Conservation (phyloP, 371 early-diverging fungal genomes). For the Umbelopsis sp. region DNA sequence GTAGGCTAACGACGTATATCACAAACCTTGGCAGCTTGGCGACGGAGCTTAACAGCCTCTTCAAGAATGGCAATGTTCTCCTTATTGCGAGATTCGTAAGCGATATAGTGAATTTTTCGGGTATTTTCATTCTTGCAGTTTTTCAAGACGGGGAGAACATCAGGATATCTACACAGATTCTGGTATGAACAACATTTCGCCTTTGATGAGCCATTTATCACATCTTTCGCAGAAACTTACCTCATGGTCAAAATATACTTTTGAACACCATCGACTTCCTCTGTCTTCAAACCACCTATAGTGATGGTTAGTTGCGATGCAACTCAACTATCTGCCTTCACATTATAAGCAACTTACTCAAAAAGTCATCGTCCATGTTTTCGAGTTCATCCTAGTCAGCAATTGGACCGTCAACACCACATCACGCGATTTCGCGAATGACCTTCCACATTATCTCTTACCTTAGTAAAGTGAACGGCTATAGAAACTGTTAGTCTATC, state of each 20-base stretch:
- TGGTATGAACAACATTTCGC: constrained; percentile 2
- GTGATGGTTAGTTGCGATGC: neutral
- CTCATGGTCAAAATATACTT: constrained; percentile 78
- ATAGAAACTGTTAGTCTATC: neutral
- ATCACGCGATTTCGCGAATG: constrained; percentile 28
- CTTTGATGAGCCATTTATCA: neutral
- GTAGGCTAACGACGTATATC: neutral
- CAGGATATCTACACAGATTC: constrained; percentile 22
- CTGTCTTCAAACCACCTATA: constrained; percentile 49
- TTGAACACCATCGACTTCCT: constrained; percentile 61
- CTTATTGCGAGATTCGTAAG: constrained; percentile 61
- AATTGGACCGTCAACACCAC: constrained; percentile 23
- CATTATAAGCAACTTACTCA: constrained; percentile 45
- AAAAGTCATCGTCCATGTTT: constrained; percentile 76
- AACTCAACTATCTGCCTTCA: neutral
- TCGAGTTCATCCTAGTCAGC: constrained; percentile 71
- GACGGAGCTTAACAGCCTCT: constrained; percentile 61
- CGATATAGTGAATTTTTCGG: constrained; percentile 53
- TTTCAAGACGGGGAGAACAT: constrained; percentile 57
- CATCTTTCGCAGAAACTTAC: constrained; percentile 37
- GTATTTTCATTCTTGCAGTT: constrained; percentile 65
- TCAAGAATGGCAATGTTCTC: constrained; percentile 63
- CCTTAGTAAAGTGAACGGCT: constrained; percentile 54
- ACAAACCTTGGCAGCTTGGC: constrained; percentile 56
- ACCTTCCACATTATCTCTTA: constrained; percentile 17